phyloP scores from a whole-genome alignment of 345 rosid species.

The Lepidium didymum region DNA sequence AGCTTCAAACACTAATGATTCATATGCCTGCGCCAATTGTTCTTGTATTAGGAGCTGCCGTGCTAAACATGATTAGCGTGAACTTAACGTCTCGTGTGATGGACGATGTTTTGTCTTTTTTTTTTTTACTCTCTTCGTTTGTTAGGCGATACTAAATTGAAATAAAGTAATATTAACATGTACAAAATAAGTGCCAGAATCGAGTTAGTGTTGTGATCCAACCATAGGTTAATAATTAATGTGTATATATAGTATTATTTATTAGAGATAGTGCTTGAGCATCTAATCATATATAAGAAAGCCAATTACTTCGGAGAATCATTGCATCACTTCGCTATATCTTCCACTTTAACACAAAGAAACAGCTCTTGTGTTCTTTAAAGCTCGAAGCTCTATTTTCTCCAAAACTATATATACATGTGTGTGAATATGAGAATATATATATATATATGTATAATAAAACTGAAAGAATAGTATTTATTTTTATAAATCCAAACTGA shows the following conservation, averaged over 20 bases:
- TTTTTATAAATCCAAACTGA: neutral
- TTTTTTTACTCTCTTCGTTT: neutral
- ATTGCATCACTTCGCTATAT: conserved; percentile 20
- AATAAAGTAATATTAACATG: neutral
- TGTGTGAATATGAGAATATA: too few species aligned
- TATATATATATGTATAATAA: neutral
- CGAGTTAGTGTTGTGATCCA: conserved; percentile 8
- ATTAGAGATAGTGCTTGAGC: conserved; percentile 30
- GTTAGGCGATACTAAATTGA: neutral
- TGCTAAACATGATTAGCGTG: conserved; percentile 31
- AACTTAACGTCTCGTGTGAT: conserved; percentile 22
- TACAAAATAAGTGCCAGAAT: conserved; percentile 14
- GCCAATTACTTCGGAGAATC: conserved; percentile 16
- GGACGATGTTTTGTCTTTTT: neutral
- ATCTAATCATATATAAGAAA: conserved; percentile 31
- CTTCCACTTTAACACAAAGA: conserved; percentile 10
- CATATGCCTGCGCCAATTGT: conserved; percentile 14
- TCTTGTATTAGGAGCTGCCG: conserved; percentile 13
- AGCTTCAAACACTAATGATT: too few species aligned
- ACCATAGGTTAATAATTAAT: conserved; percentile 14
- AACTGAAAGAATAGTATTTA: neutral
- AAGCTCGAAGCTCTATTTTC: conserved; percentile 4
- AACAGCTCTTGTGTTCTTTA: conserved; percentile 9
- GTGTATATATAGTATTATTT: neutral
- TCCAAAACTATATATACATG: neutral